Evolutionary conservation across 192 early-diverging fungal species (phyloP), one percentile per base, ranked within the genome.

Genomic region (Podila minutissima): DNA sequence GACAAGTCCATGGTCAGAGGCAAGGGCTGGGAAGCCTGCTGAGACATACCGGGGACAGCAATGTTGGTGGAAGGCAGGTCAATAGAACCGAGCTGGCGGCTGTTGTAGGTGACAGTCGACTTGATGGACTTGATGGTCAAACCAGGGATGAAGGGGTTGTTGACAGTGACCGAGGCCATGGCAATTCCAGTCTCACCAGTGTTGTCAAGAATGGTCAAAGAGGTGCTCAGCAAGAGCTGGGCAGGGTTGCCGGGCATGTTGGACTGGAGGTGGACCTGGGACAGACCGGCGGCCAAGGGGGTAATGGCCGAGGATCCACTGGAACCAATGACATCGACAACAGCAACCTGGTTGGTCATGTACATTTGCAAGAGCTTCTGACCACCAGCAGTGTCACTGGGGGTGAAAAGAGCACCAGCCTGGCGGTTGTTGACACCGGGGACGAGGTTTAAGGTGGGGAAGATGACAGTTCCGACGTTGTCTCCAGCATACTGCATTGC

Each of bases 71-170:
- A 76, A 11, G 85, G 78, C 29, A 87, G 69, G 58, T 88, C 88
- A 57, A 89, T 86, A 50, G 74, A 65, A 29, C 88, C 89, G 26
- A 89, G 64, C 10, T 72, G 70, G 48, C 83, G 72, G 64, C 76
- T 81, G n/a, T 83, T 57, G 69, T 82, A 88, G 12, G 72, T 81
- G 55, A 86, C 85, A n/a, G 83, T 74, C 15, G 86, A 84, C 33
- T 84, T 38, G 68, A 91, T 82, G 28, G 81, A 84, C 35, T 82
- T 74, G 65, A 91, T 89, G 20, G 69, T 72, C 55, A 91, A 59
- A 22, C 77, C 74, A 31, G 88, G 84, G 22, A 71, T 59, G 74
- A 91, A 89, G 20, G 89, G 89, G 75, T 91, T 87, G 38, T 84
- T 81, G 50, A 91, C 74, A 12, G 83, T 74, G 31, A 91, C 86